Evolutionary conservation across 1,139 yeast genomes (phyloP).

Genomic region (Candida frijolesensis): DNA sequence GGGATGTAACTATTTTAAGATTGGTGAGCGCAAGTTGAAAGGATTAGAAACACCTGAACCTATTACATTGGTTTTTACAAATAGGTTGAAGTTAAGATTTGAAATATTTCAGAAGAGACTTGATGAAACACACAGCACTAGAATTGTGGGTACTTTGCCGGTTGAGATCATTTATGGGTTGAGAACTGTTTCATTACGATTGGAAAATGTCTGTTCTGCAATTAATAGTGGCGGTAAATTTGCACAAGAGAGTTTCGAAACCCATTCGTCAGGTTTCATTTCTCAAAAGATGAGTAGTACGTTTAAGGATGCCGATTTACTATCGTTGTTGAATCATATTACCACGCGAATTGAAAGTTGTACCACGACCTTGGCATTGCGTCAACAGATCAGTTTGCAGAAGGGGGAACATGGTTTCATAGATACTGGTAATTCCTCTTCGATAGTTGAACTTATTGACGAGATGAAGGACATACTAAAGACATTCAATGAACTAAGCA

Average conservation of each 20-base stretch:
- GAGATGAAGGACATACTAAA: constrained; percentile 24
- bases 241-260: constrained; percentile 29
- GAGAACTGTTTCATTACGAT: constrained; percentile 48
- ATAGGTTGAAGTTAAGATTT: constrained; percentile 58
- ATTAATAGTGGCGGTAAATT: constrained; percentile 30
- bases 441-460: constrained; percentile 28
- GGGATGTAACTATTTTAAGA: constrained; percentile 68
- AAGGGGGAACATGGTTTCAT: constrained; percentile 28
- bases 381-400: constrained; percentile 33
- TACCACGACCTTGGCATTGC: constrained; percentile 36
- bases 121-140: constrained; percentile 20
- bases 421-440: constrained; percentile 23
- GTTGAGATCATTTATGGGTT: constrained; percentile 49
- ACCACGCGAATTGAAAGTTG: constrained; percentile 66
- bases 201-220: constrained; percentile 51
- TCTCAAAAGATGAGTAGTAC: constrained; percentile 24
- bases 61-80: constrained; percentile 79
- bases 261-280: constrained; percentile 27
- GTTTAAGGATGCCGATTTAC: constrained; percentile 38
- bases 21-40: constrained; percentile 88
- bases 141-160: constrained; percentile 44
- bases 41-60: constrained; percentile 94
- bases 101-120: constrained; percentile 41
- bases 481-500: constrained; percentile 12
- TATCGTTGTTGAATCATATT: constrained; percentile 60